A percentile compares a stretch with the other conserved stretches of the same genome.
phyloP scores from a whole-genome alignment of 441 rosid species.

The Erodium texanum region DNA sequence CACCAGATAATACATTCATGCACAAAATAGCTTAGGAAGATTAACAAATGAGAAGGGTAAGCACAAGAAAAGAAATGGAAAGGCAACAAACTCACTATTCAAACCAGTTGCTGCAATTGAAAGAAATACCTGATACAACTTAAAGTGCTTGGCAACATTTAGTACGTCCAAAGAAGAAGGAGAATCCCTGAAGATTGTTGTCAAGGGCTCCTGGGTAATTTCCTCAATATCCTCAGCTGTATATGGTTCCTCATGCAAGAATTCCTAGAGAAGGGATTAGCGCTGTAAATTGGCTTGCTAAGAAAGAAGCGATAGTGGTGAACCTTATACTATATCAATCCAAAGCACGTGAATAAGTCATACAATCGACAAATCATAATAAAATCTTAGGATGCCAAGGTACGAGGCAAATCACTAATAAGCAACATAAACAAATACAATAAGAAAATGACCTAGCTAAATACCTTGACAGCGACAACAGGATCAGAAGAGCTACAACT shows the following conservation, averaged over 20 bases:
- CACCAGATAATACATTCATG: not conserved
- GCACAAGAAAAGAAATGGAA: not conserved
- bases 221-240: slow-evolving; percentile 62
- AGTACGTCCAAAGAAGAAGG: slow-evolving; percentile 72
- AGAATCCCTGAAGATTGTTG: slow-evolving; percentile 49
- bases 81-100: not conserved
- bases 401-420: not conserved
- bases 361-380: not conserved
- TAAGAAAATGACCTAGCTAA: not conserved
- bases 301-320: not conserved
- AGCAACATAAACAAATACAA: not conserved
- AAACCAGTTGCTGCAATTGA: not conserved
- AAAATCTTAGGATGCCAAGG: not conserved
- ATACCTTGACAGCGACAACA: slow-evolving; percentile 76
- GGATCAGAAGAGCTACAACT: slow-evolving; percentile 60
- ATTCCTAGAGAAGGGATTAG: slow-evolving; percentile 35
- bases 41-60: not conserved
- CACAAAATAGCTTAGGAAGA: not conserved
- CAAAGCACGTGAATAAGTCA: not conserved
- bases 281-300: not conserved
- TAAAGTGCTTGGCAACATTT: slow-evolving; percentile 65
- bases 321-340: not conserved
- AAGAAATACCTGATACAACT: slow-evolving; percentile 63
- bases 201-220: slow-evolving; percentile 39
- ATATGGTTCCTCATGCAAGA: slow-evolving; percentile 70